Evolutionary conservation across 78 protist genomes (phyloP), one percentile per base, ranked within the genome.

Genomic region (Isochrysis galbana): DNA sequence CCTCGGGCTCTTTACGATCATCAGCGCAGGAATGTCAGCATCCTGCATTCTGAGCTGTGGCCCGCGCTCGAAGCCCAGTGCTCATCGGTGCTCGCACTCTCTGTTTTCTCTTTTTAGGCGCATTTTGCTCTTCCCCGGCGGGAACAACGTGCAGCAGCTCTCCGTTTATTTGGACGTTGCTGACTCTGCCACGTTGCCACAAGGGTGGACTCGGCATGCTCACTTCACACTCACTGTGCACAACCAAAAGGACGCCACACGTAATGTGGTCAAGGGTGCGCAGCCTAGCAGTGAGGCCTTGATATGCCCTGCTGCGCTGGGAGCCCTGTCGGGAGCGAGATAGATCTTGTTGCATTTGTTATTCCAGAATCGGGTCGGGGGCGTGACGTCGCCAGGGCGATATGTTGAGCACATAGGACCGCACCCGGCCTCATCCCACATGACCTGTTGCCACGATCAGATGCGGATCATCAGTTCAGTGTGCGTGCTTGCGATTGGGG

Each of bases 401-500:
- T 29, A 67, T 67, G 72, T 67, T 67, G 72, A 67, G 36, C 25
- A 69, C 34, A 80, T 80, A 80, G 29, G 26, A 36, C 34, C 42
- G 90, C n/a, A n/a, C n/a, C n/a, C n/a, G n/a, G n/a, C n/a, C n/a
- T n/a, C n/a, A n/a, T n/a, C n/a, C n/a, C n/a, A n/a, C n/a, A n/a
- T n/a, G n/a, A n/a, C n/a, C n/a, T n/a, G n/a, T 54, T 19, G 67
- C 67, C 19, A 19, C 67, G 26, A 39, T 77, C 51, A 89, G 95
- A 94, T 4, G 95, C 93, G 3, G 42, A 69, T 47, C 89, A 94
- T 21, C 78, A 36, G 7, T 94, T 94, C 51, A 87, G 3, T 22
- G 2, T n/a, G 45, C 74, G 47, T 34, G 95, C 93, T 2, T 36
- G 67, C 70, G 95, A 94, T 44, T 92, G 95, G 94, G 95, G 95